Percentiles rank a stretch among this genome's conserved stretches.
Evolutionary conservation across 106 monocot species (phyloP).

Genomic region (Hemerocallis citrina): DNA sequence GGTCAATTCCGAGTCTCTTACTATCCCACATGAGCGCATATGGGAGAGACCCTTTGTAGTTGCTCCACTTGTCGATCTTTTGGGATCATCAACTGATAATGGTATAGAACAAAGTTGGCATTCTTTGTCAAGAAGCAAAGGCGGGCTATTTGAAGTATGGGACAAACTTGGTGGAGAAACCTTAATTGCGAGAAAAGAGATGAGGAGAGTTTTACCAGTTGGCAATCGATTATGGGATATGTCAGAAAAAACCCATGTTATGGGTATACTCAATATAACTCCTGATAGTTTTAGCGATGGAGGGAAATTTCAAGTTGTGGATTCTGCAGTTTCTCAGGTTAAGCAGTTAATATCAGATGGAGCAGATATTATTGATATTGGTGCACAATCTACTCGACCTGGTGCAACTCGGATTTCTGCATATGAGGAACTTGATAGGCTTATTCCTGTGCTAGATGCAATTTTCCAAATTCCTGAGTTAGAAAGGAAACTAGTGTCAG

Average conservation of each 20-base stretch:
- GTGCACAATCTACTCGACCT: conserved; percentile 91
- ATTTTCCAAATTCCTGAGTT: conserved; percentile 54
- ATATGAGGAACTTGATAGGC: conserved; percentile 60
- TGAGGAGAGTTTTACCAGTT: conserved; percentile 77
- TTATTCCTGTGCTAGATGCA: conserved; percentile 73
- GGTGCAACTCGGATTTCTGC: conserved; percentile 47
- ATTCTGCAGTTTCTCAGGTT: conserved; percentile 56
- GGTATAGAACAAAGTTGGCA: conserved; percentile 63
- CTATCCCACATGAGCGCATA: conserved; percentile 73
- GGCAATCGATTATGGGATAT: conserved; percentile 47
- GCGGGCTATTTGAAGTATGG: conserved; percentile 70
- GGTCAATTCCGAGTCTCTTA: conserved; percentile 53
- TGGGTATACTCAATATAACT: conserved; percentile 90
- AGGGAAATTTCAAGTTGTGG: conserved; percentile 53
- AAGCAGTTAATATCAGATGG: conserved; percentile 63
- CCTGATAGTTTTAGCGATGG: conserved; percentile 98
- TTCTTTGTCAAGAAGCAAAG: conserved; percentile 39
- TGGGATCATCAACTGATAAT: conserved; percentile 49
- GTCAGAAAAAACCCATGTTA: conserved; percentile 73
- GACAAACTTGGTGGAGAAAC: conserved; percentile 68
- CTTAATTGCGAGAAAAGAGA: conserved; percentile 35
- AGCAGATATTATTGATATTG: conserved; percentile 87
- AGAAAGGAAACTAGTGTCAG: conserved; percentile 67
- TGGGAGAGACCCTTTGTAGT: conserved; percentile 91
- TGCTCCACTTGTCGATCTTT: conserved; percentile 80